Evolutionary conservation across 768 basidiomycete genomes (phyloP).

Genomic region (Suillus americanus): DNA sequence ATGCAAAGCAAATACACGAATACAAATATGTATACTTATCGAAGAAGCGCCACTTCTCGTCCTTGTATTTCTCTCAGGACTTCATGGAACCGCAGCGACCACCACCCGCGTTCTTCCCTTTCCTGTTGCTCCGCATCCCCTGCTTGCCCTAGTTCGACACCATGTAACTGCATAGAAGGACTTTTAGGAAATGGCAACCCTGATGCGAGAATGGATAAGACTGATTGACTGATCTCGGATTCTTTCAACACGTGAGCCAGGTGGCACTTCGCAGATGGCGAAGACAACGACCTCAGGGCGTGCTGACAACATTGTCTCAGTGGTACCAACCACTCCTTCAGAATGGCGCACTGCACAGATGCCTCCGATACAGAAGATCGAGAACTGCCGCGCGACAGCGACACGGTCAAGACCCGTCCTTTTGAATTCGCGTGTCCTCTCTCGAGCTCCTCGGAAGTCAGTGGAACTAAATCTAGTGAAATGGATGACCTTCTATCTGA

Average conservation of each 20-base stretch:
- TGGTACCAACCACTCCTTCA: slow-evolving; percentile 45
- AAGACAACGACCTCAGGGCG: slow-evolving; percentile 44
- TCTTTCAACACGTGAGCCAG: slow-evolving; percentile 30
- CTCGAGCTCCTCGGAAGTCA: slow-evolving; percentile 40
- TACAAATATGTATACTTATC: neutral
- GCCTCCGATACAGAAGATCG: slow-evolving; percentile 4
- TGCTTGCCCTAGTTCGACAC: slow-evolving; percentile 27
- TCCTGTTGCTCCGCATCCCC: slow-evolving; percentile 42
- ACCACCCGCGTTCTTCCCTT: slow-evolving; percentile 72
- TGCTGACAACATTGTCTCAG: slow-evolving; percentile 52
- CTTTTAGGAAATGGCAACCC: slow-evolving; percentile 68
- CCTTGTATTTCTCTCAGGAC: slow-evolving; percentile 55
- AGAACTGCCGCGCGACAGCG: slow-evolving; percentile 26
- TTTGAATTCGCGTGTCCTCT: slow-evolving; percentile 35
- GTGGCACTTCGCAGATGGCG: slow-evolving; percentile 25
- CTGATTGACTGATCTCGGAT: slow-evolving; percentile 32
- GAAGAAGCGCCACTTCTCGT: slow-evolving; percentile 14
- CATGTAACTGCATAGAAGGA: slow-evolving; percentile 60
- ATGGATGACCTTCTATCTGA: slow-evolving; percentile 34
- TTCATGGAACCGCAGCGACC: slow-evolving; percentile 66
- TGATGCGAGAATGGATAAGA: slow-evolving; percentile 40
- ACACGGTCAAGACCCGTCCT: slow-evolving; percentile 34
- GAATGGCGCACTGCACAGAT: slow-evolving; percentile 4
- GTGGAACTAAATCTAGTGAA: slow-evolving; percentile 50
- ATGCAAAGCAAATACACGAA: slow-evolving; percentile 1